A percentile compares a stretch with the other conserved stretches of the same genome.
Conservation (phyloP, 495 filamentous ascomycete genomes). For the Entonaema liquescens region DNA sequence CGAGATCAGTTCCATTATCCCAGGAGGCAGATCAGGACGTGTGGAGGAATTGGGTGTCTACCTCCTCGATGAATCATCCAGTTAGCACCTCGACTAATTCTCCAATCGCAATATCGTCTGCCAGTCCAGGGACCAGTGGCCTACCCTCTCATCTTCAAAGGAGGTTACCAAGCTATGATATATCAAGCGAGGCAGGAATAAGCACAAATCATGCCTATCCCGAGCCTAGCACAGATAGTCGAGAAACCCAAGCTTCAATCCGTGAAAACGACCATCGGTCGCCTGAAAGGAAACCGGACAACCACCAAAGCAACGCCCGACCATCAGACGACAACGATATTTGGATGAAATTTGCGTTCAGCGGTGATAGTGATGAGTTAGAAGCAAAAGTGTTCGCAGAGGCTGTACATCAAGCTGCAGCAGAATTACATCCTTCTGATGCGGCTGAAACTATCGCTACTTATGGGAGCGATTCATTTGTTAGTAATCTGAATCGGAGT, state of each 20-base stretch:
- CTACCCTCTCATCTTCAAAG: constrained; percentile 41
- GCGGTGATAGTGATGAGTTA: constrained; percentile 49
- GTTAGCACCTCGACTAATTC: not conserved
- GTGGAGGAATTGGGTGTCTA: constrained; percentile 32
- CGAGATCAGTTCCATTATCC: constrained; percentile 22
- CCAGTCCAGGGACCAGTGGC: constrained; percentile 10
- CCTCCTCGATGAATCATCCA: constrained; percentile 9
- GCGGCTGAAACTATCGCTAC: constrained; percentile 18
- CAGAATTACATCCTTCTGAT: constrained; percentile 40
- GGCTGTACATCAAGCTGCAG: constrained; percentile 49
- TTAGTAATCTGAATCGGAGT: not conserved
- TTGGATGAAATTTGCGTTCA: constrained; percentile 55
- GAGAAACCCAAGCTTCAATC: not conserved
- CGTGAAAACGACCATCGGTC: not conserved
- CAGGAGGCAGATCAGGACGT: constrained; percentile 35
- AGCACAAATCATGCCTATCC: not conserved
- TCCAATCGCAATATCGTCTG: not conserved
- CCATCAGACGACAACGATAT: constrained; percentile 39
- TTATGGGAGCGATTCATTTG: constrained; percentile 4
- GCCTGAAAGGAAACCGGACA: not conserved
- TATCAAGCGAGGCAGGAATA: constrained; percentile 30
- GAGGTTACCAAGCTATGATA: constrained; percentile 30
- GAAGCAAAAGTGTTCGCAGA: constrained; percentile 45
- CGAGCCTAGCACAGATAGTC: not conserved
- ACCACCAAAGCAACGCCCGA: not conserved